Percentiles rank a stretch among this genome's conserved stretches.
Conservation (phyloP, 352 stramenopile species). For the Globisporangium ultimum region DNA sequence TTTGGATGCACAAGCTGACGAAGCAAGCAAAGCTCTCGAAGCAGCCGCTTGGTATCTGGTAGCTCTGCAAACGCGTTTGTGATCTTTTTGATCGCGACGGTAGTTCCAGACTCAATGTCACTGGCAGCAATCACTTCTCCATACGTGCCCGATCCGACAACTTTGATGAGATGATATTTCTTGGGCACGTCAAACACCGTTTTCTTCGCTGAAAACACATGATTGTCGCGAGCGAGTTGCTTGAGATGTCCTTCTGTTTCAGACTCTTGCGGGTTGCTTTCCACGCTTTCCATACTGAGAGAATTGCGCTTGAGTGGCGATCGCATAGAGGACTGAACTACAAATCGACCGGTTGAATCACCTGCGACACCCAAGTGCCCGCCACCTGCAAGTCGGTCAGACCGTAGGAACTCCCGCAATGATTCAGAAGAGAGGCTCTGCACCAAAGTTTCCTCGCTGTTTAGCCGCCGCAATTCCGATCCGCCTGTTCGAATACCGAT, state of each 20-base stretch:
- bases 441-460: slow-evolving; percentile 43
- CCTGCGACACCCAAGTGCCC: slow-evolving; percentile 21
- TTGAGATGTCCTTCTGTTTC: slow-evolving; percentile 31
- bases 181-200: slow-evolving; percentile 74
- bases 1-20: slow-evolving; percentile 87
- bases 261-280: slow-evolving; percentile 13
- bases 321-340: slow-evolving; percentile 18
- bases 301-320: slow-evolving; percentile 1
- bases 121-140: slow-evolving; percentile 81
- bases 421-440: slow-evolving; percentile 55
- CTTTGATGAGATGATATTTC: slow-evolving; percentile 81
- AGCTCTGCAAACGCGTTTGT: slow-evolving; percentile 77
- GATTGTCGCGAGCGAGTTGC: slow-evolving; percentile 50
- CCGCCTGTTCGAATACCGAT: not conserved
- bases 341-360: slow-evolving; percentile 19
- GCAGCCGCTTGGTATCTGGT: slow-evolving; percentile 89
- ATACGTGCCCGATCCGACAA: slow-evolving; percentile 75
- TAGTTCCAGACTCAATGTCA: slow-evolving; percentile 71
- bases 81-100: slow-evolving; percentile 96
- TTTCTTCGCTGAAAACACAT: slow-evolving; percentile 62
- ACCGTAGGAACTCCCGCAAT: slow-evolving; percentile 52
- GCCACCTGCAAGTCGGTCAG: slow-evolving; percentile 30
- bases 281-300: not conserved
- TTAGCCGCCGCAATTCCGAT: slow-evolving; percentile 24
- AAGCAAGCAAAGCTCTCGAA: slow-evolving; percentile 92